Base-by-base conservation (phyloP, 2,329 filamentous ascomycete species). In the Paracamarosporium sp. region DNA sequence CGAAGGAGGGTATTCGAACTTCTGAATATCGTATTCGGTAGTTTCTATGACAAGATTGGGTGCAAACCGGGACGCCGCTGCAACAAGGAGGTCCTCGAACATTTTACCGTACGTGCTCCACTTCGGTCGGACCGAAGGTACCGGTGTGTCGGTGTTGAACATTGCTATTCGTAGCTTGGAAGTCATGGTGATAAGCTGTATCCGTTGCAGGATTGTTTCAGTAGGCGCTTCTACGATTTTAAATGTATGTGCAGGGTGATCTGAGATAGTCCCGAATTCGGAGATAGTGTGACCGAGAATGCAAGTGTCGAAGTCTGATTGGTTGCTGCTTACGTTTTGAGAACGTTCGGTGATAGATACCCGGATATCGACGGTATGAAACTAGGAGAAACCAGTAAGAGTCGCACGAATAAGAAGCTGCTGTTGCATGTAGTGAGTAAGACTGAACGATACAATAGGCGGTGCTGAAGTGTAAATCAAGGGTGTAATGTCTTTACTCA, bases 1-100 rank as follows among this genome's bases (percentile, higher is more conserved):
- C 0, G 62, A 64, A 0, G 52, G 15, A 0, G 79, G 79, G 44
- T 78, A 79, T 53, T 78, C 66, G 8, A 70, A 68, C 8, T 60
- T 64, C 9, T 73, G 64, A 8, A 76, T 71, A 51, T 81, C 69
- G 65, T 75, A 79, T 25, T 75, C 71, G 12, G 63, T 67, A 0
- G 74, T 75, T 22, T 67, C 43, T 41, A 78, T 60, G 1, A 20
- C 41, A 11, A 62, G 43, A 15, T 46, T 36, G 8, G 56, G 59
- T 17, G 50, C 41, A 44, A 60, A 58, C 5, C 64, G 62, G 2
- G 31, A 17, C 8, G 61, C 62, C 1, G 70, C 69, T 3, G 62
- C 50, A 9, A 56, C 55, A 4, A 75, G 60, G 0, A 74, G 65
- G 0, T 58, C 27, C 50, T 70, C 64, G 54, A 74, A 75, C 48